phyloP scores from a whole-genome alignment of 2,329 filamentous ascomycete species.

The Epichloe typhina region DNA sequence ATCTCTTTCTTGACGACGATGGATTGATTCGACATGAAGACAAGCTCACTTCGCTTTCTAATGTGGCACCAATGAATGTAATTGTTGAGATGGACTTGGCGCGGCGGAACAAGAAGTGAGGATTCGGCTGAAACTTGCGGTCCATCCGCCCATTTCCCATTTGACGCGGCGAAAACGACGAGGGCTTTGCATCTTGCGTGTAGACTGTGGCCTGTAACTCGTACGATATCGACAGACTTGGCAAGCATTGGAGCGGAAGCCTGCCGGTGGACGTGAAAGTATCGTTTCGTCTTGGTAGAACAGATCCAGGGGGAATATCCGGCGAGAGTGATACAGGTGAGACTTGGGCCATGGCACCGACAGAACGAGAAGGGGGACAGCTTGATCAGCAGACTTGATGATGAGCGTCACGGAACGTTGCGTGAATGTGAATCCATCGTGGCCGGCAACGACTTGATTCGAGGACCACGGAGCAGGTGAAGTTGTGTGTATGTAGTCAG shows the following conservation, averaged over 20 bases:
- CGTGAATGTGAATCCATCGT: neutral
- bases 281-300: neutral
- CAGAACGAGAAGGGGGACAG: neutral
- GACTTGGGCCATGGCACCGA: neutral
- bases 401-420: neutral
- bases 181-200: no score
- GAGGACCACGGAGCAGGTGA: no score
- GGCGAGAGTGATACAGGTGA: neutral
- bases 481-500: no score
- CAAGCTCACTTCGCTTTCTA: neutral
- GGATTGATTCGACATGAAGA: neutral
- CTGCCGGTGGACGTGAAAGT: neutral
- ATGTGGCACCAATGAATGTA: no score
- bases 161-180: no score
- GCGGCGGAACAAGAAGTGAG: neutral
- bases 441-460: neutral
- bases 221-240: no score
- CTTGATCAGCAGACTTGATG: neutral
- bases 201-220: no score
- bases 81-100: no score
- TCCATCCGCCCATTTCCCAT: no score
- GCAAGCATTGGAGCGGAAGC: neutral
- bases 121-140: no score
- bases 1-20: neutral
- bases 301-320: neutral